These are phyloP conservation scores for Daldinia decipiens DNA, from an alignment of 495 filamentous ascomycete genomes.

Conservation along the genomic window DNA sequence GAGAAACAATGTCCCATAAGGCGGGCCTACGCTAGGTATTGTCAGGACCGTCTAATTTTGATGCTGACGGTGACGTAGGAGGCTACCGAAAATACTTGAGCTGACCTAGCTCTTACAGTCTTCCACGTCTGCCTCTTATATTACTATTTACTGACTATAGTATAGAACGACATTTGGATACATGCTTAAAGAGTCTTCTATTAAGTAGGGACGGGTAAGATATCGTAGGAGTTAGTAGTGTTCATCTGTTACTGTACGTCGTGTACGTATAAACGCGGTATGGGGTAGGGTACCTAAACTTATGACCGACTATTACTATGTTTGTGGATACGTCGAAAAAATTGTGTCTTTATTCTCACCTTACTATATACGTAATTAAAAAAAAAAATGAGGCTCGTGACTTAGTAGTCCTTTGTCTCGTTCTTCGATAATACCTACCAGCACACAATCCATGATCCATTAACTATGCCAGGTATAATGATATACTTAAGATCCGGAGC, in stretches of 20 bases:
- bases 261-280: too few relatives aligned
- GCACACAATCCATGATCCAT: neutral
- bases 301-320: neutral
- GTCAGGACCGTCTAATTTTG: neutral
- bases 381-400: neutral
- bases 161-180: neutral
- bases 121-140: neutral
- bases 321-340: neutral
- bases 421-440: neutral
- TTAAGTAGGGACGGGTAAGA: neutral
- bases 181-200: neutral
- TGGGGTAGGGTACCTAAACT: neutral
- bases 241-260: too few relatives aligned
- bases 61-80: constrained; percentile 25
- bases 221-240: neutral
- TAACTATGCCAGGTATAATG: neutral
- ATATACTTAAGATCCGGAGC: neutral
- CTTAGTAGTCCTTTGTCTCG: neutral
- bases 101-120: neutral
- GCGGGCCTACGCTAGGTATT: neutral
- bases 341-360: neutral
- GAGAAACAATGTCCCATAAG: constrained; percentile 31
- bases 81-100: constrained; percentile 19
- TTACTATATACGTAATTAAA: neutral
- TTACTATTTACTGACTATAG: neutral